Percentiles rank a stretch among this genome's conserved stretches.
Evolutionary conservation across 83 land plant genomes (phyloP).

Genomic region (Picea abies): DNA sequence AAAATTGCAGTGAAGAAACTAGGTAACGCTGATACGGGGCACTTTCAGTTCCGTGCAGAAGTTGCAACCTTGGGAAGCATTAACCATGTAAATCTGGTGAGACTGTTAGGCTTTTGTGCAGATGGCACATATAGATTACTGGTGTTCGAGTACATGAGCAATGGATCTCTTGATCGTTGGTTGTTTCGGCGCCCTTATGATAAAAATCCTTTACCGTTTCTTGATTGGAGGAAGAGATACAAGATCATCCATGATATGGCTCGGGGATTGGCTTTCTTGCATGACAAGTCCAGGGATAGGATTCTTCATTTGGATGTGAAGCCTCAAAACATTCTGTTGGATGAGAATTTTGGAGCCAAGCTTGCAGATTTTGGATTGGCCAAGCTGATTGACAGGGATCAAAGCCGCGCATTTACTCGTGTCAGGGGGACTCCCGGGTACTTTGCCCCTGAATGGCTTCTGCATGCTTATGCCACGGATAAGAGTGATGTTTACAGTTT

Average conservation of each 20-base stretch:
- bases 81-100: constrained; percentile 30
- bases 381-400: constrained; percentile 17
- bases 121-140: constrained; percentile 19
- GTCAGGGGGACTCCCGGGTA: constrained; percentile 21
- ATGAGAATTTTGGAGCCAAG: constrained; percentile 23
- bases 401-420: constrained; percentile 9
- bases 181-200: background rate
- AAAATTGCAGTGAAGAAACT: constrained; percentile 32
- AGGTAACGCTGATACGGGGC: constrained; percentile 17
- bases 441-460: constrained; percentile 22
- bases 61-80: constrained; percentile 33
- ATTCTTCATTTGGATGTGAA: constrained; percentile 26
- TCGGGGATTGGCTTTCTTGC: constrained; percentile 17
- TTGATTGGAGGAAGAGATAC: constrained; percentile 17
- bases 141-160: constrained; percentile 19
- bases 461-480: background rate
- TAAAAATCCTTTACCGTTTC: background rate
- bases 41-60: constrained; percentile 31
- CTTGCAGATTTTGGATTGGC: constrained; percentile 24
- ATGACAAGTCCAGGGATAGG: constrained; percentile 17
- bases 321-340: constrained; percentile 27
- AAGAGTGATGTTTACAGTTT: constrained; percentile 18
- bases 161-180: constrained; percentile 24
- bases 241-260: constrained; percentile 19
- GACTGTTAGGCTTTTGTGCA: constrained; percentile 18